Evolutionary conservation across 306 rosid species (phyloP), one percentile per base, ranked within the genome.

Genomic region (Corylus americana): DNA sequence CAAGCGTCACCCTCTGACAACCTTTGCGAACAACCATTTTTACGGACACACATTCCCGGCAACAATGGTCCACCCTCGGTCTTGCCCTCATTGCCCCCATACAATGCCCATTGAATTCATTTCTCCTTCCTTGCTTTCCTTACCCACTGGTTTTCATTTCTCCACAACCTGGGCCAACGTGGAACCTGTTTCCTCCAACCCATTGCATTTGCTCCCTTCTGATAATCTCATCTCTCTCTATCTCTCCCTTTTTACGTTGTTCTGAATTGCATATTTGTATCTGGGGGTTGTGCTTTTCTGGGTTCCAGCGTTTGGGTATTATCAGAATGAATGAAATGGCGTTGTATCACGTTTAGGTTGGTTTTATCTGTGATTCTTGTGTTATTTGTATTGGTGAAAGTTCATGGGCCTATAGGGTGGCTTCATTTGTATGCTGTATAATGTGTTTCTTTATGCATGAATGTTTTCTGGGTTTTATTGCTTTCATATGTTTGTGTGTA

Each of bases 11-110:
- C n/a, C 48, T 77, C 53, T 74, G 58, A 58, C 71, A 55, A 20
- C n/a, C 22, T 73, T 53, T 63, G 50, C 70, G 39, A 74, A 35
- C 72, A 76, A 75, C 58, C 29, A 29, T 57, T 78, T 69, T 44
- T 35, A 17, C 63, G 13, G 49, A 25, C 75, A 63, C 81, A 31
- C 35, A 31, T 76, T 42, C 77, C 82, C 77, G 68, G 68, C 57
- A 72, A 77, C 83, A 54, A 45, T 83, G 75, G 66, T 74, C 81
- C 62, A 59, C 66, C 78, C 35, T 71, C 55, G 54, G 44, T 68
- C 74, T 71, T 55, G 29, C 25, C 2, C 9, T 31, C 42, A 37
- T 25, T 55, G 27, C 61, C 20, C 8, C 73, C 54, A 44, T 25
- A 8, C 17, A 57, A 27, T 29, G 44, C 72, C 55, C 74, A 58